A percentile compares a stretch with the other conserved stretches of the same genome.
Conservation (phyloP, 164 flowering plant genomes). For the Chimonanthus salicifolius region DNA sequence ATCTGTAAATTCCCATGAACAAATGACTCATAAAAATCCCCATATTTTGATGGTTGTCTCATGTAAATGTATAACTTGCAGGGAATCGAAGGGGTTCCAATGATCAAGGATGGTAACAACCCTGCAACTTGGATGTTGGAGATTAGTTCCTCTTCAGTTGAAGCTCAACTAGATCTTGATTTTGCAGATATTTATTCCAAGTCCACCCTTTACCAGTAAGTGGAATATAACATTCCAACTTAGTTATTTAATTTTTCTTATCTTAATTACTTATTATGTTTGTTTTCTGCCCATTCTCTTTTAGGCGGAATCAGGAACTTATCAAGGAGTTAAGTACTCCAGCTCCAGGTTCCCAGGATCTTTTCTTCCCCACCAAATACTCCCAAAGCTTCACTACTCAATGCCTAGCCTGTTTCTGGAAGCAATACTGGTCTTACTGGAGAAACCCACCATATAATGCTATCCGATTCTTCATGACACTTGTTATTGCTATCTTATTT, state of each 20-base stretch:
- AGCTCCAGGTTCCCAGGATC: conserved; percentile 42
- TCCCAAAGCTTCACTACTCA: conserved; percentile 47
- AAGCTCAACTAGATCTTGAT: conserved; percentile 39
- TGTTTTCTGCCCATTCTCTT: background rate
- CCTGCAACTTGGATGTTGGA: conserved; percentile 79
- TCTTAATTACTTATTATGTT: background rate
- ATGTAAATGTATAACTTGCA: conserved; percentile 17
- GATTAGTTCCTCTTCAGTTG: conserved; percentile 37
- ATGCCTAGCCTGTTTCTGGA: conserved; percentile 60
- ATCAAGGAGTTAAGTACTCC: conserved; percentile 23
- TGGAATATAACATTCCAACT: background rate
- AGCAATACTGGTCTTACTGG: conserved; percentile 61
- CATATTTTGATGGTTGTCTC: background rate
- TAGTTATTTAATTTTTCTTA: background rate
- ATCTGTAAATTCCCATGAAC: background rate
- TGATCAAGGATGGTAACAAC: conserved; percentile 44
- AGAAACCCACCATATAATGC: conserved; percentile 48
- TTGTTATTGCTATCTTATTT: conserved; percentile 36
- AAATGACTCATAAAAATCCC: background rate
- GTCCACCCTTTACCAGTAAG: conserved; percentile 46
- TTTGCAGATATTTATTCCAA: conserved; percentile 48
- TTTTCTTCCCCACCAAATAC: conserved; percentile 48
- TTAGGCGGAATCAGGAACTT: conserved; percentile 15
- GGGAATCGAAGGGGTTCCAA: conserved; percentile 46
- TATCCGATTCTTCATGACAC: conserved; percentile 39